These are phyloP conservation scores for Ophiostoma australiae DNA, from an alignment of 2,329 filamentous ascomycete species.

Conservation along the genomic window DNA sequence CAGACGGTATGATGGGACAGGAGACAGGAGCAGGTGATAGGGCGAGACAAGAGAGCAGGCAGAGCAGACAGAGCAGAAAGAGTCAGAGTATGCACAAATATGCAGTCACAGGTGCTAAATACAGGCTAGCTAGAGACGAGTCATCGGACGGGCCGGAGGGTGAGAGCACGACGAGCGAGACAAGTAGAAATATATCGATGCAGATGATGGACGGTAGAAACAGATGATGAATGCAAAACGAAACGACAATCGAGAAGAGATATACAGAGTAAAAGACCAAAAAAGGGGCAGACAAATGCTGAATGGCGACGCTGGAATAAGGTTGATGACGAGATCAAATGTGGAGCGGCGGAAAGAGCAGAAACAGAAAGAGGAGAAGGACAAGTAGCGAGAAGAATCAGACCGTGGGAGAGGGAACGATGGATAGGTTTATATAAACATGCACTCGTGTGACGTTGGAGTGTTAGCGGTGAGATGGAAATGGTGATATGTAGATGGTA, in stretches of 20 bases:
- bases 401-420: background rate
- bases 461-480: background rate
- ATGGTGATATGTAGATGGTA: background rate
- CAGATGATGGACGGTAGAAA: background rate
- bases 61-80: background rate
- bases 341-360: background rate
- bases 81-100: background rate
- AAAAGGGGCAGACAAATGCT: background rate
- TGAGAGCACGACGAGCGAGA: background rate
- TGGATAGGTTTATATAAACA: background rate
- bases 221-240: background rate
- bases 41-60: no score
- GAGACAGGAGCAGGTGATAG: background rate
- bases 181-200: background rate
- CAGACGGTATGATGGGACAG: background rate
- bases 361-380: background rate
- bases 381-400: background rate
- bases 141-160: background rate
- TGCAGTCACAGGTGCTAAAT: slow-evolving; percentile 2
- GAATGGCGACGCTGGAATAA: background rate
- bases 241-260: background rate
- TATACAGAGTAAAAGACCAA: background rate
- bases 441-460: background rate
- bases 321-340: background rate
- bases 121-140: slow-evolving; percentile 6